phyloP scores from a whole-genome alignment of 2,329 filamentous ascomycete genomes.

The Beauveria australis region DNA sequence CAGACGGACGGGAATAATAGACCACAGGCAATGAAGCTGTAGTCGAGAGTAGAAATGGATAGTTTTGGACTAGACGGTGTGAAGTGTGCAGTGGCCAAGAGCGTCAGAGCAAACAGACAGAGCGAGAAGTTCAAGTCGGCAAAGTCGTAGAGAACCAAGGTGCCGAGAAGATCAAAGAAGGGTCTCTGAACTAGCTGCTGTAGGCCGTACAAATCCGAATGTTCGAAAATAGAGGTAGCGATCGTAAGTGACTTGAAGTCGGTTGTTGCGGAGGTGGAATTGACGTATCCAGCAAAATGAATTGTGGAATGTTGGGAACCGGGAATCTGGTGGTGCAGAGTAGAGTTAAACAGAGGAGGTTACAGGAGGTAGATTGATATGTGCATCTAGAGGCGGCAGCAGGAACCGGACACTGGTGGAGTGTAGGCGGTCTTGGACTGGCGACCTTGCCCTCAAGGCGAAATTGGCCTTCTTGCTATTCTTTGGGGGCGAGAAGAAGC shows the following conservation, averaged over 20 bases:
- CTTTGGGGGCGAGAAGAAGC: not conserved
- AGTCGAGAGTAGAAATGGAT: slow-evolving; percentile 31
- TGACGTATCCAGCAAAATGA: slow-evolving; percentile 3
- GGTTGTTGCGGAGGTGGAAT: slow-evolving; percentile 3
- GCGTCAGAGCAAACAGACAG: not conserved
- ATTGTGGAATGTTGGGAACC: not conserved
- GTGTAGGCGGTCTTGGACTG: not conserved
- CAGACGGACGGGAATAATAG: slow-evolving; percentile 17
- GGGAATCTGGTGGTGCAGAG: not conserved
- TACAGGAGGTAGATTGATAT: slow-evolving; percentile 4
- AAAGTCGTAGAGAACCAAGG: not conserved
- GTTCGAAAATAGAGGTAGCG: slow-evolving; percentile 23
- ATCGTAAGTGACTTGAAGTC: slow-evolving; percentile 23
- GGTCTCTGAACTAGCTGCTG: slow-evolving; percentile 1
- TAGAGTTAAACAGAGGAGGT: not conserved
- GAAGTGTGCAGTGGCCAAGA: not conserved
- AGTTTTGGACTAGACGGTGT: not conserved
- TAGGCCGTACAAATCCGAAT: not conserved
- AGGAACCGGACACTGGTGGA: not conserved
- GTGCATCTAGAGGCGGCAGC: slow-evolving; percentile 3
- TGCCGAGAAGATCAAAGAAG: not conserved
- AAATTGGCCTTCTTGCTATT: not conserved
- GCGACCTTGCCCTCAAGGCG: not conserved
- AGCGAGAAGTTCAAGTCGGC: not conserved
- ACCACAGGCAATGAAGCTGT: slow-evolving; percentile 19